phyloP scores from a whole-genome alignment of 208 protist species.

The Leishmania braziliensis region DNA sequence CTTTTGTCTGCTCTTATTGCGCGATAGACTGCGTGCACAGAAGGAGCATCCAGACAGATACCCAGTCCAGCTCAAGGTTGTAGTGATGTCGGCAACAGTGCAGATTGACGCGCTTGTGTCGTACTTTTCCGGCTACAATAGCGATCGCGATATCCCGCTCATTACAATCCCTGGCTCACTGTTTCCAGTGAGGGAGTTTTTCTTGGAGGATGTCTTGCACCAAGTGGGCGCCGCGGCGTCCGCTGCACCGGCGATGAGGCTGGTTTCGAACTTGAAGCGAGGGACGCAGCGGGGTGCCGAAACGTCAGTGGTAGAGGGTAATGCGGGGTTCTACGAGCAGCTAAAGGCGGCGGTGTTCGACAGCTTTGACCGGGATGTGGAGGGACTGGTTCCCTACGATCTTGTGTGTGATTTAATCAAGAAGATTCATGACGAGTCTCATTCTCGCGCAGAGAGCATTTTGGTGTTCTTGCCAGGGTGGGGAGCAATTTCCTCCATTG shows the following conservation, averaged over 20 bases:
- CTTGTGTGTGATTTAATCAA: constrained; percentile 66
- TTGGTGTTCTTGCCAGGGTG: constrained; percentile 92
- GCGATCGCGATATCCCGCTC: constrained; percentile 34
- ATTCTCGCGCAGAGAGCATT: constrained; percentile 67
- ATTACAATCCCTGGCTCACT: constrained; percentile 88
- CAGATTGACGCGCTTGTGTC: constrained; percentile 71
- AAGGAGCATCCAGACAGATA: constrained; percentile 42
- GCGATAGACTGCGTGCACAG: constrained; percentile 63
- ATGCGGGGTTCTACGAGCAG: constrained; percentile 50
- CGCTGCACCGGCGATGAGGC: constrained; percentile 39
- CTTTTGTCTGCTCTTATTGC: constrained; percentile 79
- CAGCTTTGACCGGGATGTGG: constrained; percentile 53
- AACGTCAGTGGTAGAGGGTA: neutral
- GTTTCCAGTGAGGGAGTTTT: constrained; percentile 83
- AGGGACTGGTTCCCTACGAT: constrained; percentile 74
- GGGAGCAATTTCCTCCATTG: constrained; percentile 81
- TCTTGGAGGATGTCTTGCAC: constrained; percentile 82
- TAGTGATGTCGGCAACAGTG: constrained; percentile 97
- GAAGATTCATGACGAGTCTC: constrained; percentile 49
- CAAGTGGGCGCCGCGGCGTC: constrained; percentile 43
- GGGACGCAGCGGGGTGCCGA: constrained; percentile 5
- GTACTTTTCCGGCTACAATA: constrained; percentile 63
- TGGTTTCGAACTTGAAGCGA: constrained; percentile 15
- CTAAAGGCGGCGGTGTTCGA: constrained; percentile 62
- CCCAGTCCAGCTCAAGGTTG: constrained; percentile 90